phyloP scores from a whole-genome alignment of 805 yeast genomes.

The Schwanniomyces vanrijiae region DNA sequence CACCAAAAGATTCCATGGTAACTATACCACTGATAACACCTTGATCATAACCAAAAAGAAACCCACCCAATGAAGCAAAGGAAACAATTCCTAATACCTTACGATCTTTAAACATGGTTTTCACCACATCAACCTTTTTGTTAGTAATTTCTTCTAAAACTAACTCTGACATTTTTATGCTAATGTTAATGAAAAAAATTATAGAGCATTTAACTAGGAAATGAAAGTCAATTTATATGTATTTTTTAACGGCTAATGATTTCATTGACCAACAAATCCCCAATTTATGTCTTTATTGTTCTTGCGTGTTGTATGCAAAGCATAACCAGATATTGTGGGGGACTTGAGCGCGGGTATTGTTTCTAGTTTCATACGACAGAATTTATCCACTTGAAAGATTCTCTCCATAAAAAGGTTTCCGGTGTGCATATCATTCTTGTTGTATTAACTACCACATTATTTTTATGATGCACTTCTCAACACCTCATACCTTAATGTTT shows the following conservation, averaged over 20 bases:
- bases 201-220: no score
- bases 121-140: constrained; percentile 1
- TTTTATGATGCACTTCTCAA: background rate
- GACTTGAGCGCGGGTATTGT: background rate
- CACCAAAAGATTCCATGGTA: constrained; percentile 47
- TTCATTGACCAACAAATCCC: background rate
- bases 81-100: constrained; percentile 8
- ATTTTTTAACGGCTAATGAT: no score
- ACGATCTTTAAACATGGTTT: constrained; percentile 10
- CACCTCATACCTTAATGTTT: background rate
- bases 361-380: background rate
- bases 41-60: constrained; percentile 72
- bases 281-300: background rate
- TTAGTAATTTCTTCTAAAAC: background rate
- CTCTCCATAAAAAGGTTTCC: background rate
- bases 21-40: constrained; percentile 69
- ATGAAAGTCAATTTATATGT: no score
- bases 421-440: background rate
- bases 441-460: background rate
- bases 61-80: constrained; percentile 20
- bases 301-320: background rate
- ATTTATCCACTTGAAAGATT: background rate
- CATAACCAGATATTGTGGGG: background rate
- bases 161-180: background rate
- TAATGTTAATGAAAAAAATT: no score